Evolutionary conservation across 768 basidiomycete species (phyloP), one percentile per base, ranked within the genome.

Genomic region (Scleroderma citrinum): DNA sequence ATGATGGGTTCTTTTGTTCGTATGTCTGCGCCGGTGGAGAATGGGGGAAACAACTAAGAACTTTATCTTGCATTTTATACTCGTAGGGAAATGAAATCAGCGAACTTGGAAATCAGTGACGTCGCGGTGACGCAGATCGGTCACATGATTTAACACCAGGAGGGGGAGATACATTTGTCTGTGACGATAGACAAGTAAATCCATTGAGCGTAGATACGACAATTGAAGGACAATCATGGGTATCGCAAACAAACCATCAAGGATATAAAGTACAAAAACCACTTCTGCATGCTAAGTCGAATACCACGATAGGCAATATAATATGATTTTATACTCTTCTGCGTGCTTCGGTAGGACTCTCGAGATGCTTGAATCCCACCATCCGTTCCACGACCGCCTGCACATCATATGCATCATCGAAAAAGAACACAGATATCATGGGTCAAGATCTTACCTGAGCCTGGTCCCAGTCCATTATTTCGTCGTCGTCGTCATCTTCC

Each of bases 401-500:
- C 44, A 39, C 41, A 45, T 8, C 5, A 29, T 21, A 29, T 29
- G 26, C 4, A 29, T n/a, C n/a, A n/a, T n/a, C n/a, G 26, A 29
- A 34, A 16, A 3, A 10, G 3, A 37, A 20, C 17, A 16, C 13
- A 8, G 21, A 11, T 14, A 44, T 2, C 5, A 29, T 32, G 23
- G 45, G 30, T 3, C 4, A 32, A n/a, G 39, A 35, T 44, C 59
- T 49, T 50, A 80, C 83, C 74, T 87, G 83, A 35, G 78, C 80
- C 60, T 85, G 77, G 56, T 85, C 85, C 82, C 81, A 85, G 51
- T 85, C 81, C 57, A 80, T 61, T 10, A 70, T 61, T 44, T 81
- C 82, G 20, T 84, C 83, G 7, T 85, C 82, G 31, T 85, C 83
- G 5, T 83, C 83, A 3, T 77, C 82, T 17, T 78, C 79, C 19